These are phyloP conservation scores for Neurospora sublineolata DNA, from an alignment of 495 filamentous ascomycete species.

Conservation along the genomic window DNA sequence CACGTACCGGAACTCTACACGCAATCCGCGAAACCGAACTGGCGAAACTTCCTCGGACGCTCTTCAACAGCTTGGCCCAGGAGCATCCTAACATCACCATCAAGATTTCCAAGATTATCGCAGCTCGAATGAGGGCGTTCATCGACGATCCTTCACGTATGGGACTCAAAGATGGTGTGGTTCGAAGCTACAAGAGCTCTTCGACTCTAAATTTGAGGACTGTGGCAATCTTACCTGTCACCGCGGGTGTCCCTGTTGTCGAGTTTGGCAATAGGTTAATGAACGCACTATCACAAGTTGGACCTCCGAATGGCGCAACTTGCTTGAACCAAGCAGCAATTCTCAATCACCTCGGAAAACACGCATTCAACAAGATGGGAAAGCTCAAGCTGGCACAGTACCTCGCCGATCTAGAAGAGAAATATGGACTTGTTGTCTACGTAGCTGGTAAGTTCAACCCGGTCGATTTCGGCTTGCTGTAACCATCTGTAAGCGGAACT, in stretches of 20 bases:
- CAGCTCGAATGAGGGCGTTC: constrained; percentile 80
- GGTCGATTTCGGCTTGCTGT: not conserved
- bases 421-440: constrained; percentile 90
- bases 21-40: constrained; percentile 95
- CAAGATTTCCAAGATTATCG: constrained; percentile 97
- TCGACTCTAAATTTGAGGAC: constrained; percentile 89
- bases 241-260: constrained; percentile 81
- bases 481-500: constrained; percentile 8
- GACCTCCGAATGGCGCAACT: constrained; percentile 77
- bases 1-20: constrained; percentile 77
- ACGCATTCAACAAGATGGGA: constrained; percentile 95
- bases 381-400: constrained; percentile 95
- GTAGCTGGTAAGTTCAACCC: constrained; percentile 56
- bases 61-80: constrained; percentile 94
- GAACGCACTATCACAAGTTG: constrained; percentile 78
- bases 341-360: constrained; percentile 82
- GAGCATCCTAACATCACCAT: constrained; percentile 98
- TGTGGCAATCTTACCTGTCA: constrained; percentile 83
- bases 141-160: constrained; percentile 60
- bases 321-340: constrained; percentile 90
- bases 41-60: constrained; percentile 86
- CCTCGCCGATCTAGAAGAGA: constrained; percentile 91
- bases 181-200: constrained; percentile 53
- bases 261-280: constrained; percentile 89
- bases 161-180: constrained; percentile 31